These are phyloP conservation scores for Penicillium aurantiogriseum DNA, from an alignment of 2,329 filamentous ascomycete species.

Conservation along the genomic window DNA sequence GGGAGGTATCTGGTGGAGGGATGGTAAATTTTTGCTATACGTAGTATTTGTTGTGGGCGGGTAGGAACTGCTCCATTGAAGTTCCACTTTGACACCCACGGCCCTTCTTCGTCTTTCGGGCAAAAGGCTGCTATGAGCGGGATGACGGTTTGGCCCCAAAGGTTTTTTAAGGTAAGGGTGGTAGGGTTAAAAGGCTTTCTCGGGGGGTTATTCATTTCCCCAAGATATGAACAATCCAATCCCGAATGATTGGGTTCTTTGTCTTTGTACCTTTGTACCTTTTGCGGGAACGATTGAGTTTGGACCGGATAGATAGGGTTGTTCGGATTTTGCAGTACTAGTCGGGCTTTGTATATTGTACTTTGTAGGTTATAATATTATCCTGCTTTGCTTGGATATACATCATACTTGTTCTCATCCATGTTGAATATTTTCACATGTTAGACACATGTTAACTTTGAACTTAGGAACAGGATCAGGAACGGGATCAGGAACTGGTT, in stretches of 20 bases:
- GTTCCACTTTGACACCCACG: constrained; percentile 1
- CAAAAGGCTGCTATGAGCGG: neutral
- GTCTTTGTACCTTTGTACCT: neutral
- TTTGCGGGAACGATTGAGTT: constrained; percentile 7
- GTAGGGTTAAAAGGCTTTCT: neutral
- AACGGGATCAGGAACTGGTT: neutral
- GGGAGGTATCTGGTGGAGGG: neutral
- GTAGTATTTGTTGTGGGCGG: constrained; percentile 2
- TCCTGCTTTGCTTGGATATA: neutral
- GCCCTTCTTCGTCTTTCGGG: neutral
- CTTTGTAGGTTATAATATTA: neutral
- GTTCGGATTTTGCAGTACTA: neutral
- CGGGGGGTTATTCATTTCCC: neutral
- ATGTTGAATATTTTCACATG: neutral
- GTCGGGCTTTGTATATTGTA: neutral
- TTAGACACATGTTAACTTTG: neutral
- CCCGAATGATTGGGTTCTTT: neutral
- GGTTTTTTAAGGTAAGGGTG: neutral
- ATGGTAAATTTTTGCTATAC: neutral
- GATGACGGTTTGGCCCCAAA: neutral
- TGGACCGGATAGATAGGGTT: constrained; percentile 8
- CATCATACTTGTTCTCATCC: neutral
- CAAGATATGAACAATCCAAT: neutral
- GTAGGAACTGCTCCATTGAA: neutral
- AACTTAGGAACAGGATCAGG: neutral